Base-by-base conservation (phyloP, 2,329 filamentous ascomycete species). In the Microcyclospora pomicola region DNA sequence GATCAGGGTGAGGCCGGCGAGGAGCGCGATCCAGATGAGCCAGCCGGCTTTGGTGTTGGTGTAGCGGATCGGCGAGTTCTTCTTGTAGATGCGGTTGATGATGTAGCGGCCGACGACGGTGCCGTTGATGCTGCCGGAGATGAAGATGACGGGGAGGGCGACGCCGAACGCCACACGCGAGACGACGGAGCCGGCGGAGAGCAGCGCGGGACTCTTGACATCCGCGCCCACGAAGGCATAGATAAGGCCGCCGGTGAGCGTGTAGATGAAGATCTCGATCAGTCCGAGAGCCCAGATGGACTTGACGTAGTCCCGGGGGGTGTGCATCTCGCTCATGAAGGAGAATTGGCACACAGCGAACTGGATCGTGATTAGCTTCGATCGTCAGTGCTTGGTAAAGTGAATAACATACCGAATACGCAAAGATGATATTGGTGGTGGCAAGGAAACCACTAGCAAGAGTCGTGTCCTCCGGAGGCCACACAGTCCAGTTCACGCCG, bases 91-190 rank as follows among this genome's bases (percentile, higher is more conserved):
- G 24, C 78, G 71, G 3, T 73, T 60, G 49, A 81, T 82, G 46
- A 83, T 65, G 52, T 80, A 82, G 46, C 54, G 51, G 5, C 49
- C 51, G 1, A 53, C 54, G 9, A 59, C 55, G 0, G 54, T 77
- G 15, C 72, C 77, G 55, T 82, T 81, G 48, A 85, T 80, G 9
- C 80, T 77, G 38, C 80, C 80, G 0, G 78, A 76, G 41, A 85
- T 75, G 42, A 84, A 68, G 42, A 83, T 83, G 38, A 81, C 82
- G 6, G 79, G 80, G 2, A 82, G 66, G 0, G 80, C 80, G 43
- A 84, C 63, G 27, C 77, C 80, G 59, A 77, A 84, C 10, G 78
- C 77, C 9, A 79, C 61, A 51, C 81, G 81, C 15, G 71, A 66
- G 34, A 82, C 59, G 0, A 68, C 50, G 2, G 54, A 54, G 3